Percentiles rank a stretch among this genome's conserved stretches.
Evolutionary conservation across 208 protist genomes (phyloP).

Genomic region (Leptomonas pyrrhocoris): DNA sequence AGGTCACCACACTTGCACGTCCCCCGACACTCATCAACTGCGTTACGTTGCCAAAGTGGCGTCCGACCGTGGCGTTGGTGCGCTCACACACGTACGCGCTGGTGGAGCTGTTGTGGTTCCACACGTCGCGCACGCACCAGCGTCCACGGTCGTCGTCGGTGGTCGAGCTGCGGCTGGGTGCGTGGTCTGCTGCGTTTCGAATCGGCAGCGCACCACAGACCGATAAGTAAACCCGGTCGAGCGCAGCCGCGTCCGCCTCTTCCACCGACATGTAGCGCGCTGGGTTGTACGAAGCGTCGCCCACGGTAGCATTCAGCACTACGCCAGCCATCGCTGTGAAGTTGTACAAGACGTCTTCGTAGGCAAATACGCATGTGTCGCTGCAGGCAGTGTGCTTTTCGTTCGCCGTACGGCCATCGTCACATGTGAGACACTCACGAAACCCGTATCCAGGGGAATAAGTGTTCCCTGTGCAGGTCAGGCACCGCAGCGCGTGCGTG

Average conservation of each 20-base stretch:
- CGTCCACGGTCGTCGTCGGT: no score
- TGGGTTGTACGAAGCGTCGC: not conserved
- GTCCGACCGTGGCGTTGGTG: not conserved
- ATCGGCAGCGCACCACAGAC: constrained; percentile 7
- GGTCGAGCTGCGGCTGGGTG: not conserved
- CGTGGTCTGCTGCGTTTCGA: not conserved
- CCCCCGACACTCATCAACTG: not conserved
- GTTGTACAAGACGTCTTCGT: constrained; percentile 9
- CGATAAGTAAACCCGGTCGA: constrained; percentile 12
- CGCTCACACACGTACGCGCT: constrained; percentile 23
- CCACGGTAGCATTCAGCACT: constrained; percentile 5
- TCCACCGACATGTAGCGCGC: not conserved
- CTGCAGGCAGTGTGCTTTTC: not conserved
- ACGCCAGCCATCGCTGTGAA: constrained; percentile 1
- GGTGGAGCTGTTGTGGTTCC: constrained; percentile 19
- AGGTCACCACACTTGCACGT: not conserved
- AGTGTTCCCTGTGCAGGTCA: not conserved
- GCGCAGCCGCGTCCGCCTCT: constrained; percentile 3
- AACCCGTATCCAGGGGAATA: constrained; percentile 20
- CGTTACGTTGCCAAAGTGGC: constrained; percentile 6
- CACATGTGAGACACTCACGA: not conserved
- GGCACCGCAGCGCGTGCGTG: constrained; percentile 4
- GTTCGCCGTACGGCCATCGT: not conserved
- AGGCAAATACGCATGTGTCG: not conserved
- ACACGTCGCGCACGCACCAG: not conserved